Conservation (phyloP, 768 basidiomycete species). For the Lactarius evosmus region DNA sequence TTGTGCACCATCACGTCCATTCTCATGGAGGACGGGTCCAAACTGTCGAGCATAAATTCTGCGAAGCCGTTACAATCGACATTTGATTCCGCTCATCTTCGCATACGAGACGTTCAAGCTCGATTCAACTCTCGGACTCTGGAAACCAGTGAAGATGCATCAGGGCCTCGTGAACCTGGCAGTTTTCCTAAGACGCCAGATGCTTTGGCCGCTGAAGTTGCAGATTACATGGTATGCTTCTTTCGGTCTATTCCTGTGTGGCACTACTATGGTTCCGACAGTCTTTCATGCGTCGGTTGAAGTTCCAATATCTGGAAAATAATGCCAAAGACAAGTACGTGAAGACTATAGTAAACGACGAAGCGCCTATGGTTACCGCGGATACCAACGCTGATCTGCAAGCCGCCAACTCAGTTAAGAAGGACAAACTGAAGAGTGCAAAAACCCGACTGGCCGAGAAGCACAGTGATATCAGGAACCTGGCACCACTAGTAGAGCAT, state of each 20-base stretch:
- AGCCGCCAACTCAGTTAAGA: slow-evolving; percentile 63
- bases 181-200: slow-evolving; percentile 18
- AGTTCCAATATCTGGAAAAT: slow-evolving; percentile 87
- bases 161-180: slow-evolving; percentile 11
- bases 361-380: slow-evolving; percentile 74
- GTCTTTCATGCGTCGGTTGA: slow-evolving; percentile 76
- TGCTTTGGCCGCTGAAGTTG: slow-evolving; percentile 43
- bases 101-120: slow-evolving; percentile 26
- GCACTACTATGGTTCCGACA: slow-evolving; percentile 30
- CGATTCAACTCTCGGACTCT: slow-evolving; percentile 23
- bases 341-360: slow-evolving; percentile 81
- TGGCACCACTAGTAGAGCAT: slow-evolving; percentile 68
- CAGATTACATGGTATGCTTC: slow-evolving; percentile 54
- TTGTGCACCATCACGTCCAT: slow-evolving; percentile 8
- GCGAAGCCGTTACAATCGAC: slow-evolving; percentile 22
- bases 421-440: slow-evolving; percentile 58
- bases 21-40: not conserved
- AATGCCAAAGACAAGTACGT: slow-evolving; percentile 89
- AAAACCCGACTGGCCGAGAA: slow-evolving; percentile 63
- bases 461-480: slow-evolving; percentile 55
- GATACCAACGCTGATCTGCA: slow-evolving; percentile 73
- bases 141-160: slow-evolving; percentile 19
- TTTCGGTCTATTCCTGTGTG: not conserved
- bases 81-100: slow-evolving; percentile 23
- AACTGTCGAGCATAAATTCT: slow-evolving; percentile 7